phyloP scores from a whole-genome alignment of 257 asterid genomes.

The Hygrophila difformis region DNA sequence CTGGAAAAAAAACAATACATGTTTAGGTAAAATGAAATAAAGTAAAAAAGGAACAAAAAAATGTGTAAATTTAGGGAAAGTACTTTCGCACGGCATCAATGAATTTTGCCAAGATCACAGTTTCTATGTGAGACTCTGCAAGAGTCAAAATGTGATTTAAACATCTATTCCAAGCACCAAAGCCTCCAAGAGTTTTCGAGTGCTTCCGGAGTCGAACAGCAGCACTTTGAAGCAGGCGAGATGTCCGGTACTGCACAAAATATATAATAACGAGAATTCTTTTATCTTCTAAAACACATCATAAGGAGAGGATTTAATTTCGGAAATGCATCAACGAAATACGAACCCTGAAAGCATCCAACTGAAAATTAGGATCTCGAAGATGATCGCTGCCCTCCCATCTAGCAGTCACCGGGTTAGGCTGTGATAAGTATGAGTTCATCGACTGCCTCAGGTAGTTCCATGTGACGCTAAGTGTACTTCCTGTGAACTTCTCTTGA shows the following conservation, averaged over 20 bases:
- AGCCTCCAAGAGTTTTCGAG: conserved; percentile 75
- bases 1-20: conserved; percentile 28
- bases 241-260: conserved; percentile 97
- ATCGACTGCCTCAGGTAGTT: conserved; percentile 86
- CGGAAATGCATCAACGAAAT: not conserved
- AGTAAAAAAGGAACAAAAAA: not conserved
- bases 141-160: conserved; percentile 90
- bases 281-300: conserved; percentile 17
- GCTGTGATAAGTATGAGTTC: conserved; percentile 86
- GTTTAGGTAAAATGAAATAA: conserved; percentile 6
- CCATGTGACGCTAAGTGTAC: conserved; percentile 83
- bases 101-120: conserved; percentile 76
- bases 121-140: conserved; percentile 91
- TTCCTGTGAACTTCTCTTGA: conserved; percentile 73
- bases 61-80: conserved; percentile 2
- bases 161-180: conserved; percentile 99
- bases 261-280: no score
- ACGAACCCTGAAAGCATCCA: conserved; percentile 91
- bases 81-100: conserved; percentile 80
- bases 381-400: conserved; percentile 97
- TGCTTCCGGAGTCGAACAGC: conserved; percentile 85
- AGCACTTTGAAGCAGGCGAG: conserved; percentile 85
- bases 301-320: conserved; percentile 1
- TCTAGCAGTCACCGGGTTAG: conserved; percentile 93
- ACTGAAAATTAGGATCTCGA: conserved; percentile 82